Conservation (phyloP, 768 basidiomycete genomes). For the Amanita thiersii region DNA sequence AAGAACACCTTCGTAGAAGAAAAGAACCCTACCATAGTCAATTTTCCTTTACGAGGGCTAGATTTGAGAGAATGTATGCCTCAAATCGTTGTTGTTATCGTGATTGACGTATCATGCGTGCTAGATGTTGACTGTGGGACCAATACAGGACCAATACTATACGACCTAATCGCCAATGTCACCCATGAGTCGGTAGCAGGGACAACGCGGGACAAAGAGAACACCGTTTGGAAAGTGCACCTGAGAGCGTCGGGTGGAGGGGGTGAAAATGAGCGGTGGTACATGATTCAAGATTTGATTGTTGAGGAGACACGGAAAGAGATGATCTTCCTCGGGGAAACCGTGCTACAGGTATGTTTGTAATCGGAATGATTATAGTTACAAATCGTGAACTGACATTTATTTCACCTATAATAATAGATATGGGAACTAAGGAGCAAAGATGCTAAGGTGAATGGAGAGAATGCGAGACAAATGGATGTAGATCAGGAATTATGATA, state of each 20-base stretch:
- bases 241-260: constrained; percentile 68
- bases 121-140: constrained; percentile 73
- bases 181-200: constrained; percentile 93
- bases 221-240: constrained; percentile 90
- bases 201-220: constrained; percentile 89
- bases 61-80: constrained; percentile 83
- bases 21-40: constrained; percentile 98
- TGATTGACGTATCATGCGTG: constrained; percentile 16
- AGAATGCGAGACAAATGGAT: constrained; percentile 19
- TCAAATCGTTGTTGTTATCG: constrained; percentile 13
- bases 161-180: constrained; percentile 94
- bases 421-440: constrained; percentile 55
- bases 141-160: constrained; percentile 55
- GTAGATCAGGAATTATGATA: constrained; percentile 19
- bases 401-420: constrained; percentile 22
- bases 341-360: constrained; percentile 78
- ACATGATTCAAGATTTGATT: constrained; percentile 92
- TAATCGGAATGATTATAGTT: neutral
- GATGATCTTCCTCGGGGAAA: constrained; percentile 97
- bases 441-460: constrained; percentile 16
- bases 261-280: constrained; percentile 88
- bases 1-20: constrained; percentile 97
- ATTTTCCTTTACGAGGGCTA: constrained; percentile 88
- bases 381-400: constrained; percentile 4
- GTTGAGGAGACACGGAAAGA: constrained; percentile 95